These are phyloP conservation scores for Protea cynaroides DNA, from an alignment of 164 flowering plant species.

Conservation along the genomic window DNA sequence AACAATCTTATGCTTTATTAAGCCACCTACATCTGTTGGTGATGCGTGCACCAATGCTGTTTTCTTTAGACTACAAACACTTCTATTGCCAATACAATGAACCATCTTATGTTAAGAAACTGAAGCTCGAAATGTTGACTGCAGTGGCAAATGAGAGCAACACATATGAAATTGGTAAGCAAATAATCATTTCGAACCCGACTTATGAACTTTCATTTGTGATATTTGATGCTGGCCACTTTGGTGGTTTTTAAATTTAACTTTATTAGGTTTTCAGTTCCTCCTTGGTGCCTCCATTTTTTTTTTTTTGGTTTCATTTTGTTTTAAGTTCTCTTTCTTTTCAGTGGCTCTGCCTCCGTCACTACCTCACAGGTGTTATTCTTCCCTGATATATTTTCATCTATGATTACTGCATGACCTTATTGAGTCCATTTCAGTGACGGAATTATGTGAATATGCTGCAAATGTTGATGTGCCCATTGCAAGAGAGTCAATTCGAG, in stretches of 20 bases:
- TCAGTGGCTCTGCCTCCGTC: background rate
- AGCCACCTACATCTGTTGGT: conserved; percentile 97
- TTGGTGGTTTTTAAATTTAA: background rate
- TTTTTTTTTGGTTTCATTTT: no score
- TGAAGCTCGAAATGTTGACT: conserved; percentile 98
- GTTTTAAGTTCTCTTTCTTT: no score
- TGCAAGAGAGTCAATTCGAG: conserved; percentile 97
- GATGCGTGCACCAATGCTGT: conserved; percentile 93
- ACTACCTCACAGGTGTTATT: conserved; percentile 1
- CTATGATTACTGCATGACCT: conserved; percentile 15
- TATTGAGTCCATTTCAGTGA: conserved; percentile 59
- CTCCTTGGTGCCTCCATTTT: no score
- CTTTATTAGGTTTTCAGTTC: no score
- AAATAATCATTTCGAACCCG: background rate
- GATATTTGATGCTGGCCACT: conserved; percentile 3
- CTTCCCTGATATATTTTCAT: conserved; percentile 12
- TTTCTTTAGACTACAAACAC: conserved; percentile 90
- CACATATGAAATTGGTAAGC: conserved; percentile 94
- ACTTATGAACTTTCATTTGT: background rate
- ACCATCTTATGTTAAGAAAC: conserved; percentile 91
- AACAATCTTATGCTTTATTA: conserved; percentile 90
- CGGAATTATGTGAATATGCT: conserved; percentile 98
- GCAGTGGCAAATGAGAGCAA: conserved; percentile 99
- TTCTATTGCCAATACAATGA: conserved; percentile 98
- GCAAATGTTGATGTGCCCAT: conserved; percentile 96